Conservation (phyloP, 805 yeast species). For the Jamesozyma lodderae region DNA sequence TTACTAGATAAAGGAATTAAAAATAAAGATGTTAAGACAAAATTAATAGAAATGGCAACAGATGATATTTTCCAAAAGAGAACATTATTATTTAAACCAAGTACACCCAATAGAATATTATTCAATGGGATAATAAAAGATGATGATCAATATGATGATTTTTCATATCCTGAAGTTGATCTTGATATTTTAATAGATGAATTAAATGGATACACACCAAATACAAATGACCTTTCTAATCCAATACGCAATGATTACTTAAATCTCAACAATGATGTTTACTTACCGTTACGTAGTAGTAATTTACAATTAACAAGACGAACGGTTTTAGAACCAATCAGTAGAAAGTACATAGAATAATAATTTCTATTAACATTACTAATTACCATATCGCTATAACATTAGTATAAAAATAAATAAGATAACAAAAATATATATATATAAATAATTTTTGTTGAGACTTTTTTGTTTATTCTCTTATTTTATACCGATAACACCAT, state of each 20-base stretch:
- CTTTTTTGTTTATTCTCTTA: no score
- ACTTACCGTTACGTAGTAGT: not conserved
- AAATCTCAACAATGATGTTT: conserved; percentile 3
- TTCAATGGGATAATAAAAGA: conserved; percentile 30
- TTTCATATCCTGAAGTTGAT: conserved; percentile 20
- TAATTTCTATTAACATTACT: not conserved
- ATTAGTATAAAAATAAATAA: not conserved
- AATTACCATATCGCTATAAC: no score
- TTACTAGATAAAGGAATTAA: conserved; percentile 44
- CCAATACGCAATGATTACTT: not conserved
- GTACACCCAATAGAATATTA: conserved; percentile 53
- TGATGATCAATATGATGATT: conserved; percentile 27
- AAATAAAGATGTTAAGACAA: conserved; percentile 34
- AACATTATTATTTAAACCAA: conserved; percentile 38
- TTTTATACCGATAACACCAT: no score
- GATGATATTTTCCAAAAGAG: conserved; percentile 39
- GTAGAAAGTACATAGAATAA: not conserved
- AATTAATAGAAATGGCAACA: conserved; percentile 40
- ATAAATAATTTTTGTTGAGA: no score
- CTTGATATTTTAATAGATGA: conserved; percentile 17
- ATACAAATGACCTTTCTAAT: not conserved
- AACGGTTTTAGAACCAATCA: not conserved
- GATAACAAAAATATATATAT: conserved; percentile 1
- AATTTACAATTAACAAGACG: not conserved
- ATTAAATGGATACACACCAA: conserved; percentile 4